Evolutionary conservation across 2,329 filamentous ascomycete genomes (phyloP).

Genomic region (Fusarium lateritium): DNA sequence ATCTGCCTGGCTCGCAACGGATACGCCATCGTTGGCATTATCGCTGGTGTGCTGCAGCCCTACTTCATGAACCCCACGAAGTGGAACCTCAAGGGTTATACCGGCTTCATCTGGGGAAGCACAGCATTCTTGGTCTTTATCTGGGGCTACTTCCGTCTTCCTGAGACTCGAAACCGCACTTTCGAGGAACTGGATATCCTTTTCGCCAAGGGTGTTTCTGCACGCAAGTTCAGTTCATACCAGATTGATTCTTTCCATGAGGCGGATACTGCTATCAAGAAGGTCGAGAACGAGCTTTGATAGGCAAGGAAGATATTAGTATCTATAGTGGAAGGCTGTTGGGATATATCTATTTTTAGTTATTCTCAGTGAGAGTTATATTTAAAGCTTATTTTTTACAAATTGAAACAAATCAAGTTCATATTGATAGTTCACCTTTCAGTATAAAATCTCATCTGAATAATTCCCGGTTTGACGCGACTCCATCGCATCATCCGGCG

Average conservation of each 20-base stretch:
- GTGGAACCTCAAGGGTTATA: conserved; percentile 57
- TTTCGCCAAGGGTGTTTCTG: conserved; percentile 55
- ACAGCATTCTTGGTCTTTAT: conserved; percentile 46
- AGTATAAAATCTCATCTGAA: too few species aligned
- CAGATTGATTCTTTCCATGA: conserved; percentile 26
- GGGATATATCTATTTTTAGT: too few species aligned
- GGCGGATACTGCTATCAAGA: conserved; percentile 2
- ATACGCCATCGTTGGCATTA: conserved; percentile 39
- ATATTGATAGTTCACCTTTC: too few species aligned
- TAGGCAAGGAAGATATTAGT: background rate
- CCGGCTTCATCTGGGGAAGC: conserved; percentile 56
- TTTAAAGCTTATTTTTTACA: too few species aligned
- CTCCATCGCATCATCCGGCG: too few species aligned
- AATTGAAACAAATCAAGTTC: too few species aligned
- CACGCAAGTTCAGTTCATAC: conserved; percentile 37
- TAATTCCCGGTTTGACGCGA: too few species aligned
- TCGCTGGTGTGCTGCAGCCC: conserved; percentile 50
- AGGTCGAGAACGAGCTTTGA: background rate
- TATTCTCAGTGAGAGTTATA: too few species aligned
- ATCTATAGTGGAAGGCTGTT: too few species aligned
- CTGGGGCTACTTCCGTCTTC: conserved; percentile 63
- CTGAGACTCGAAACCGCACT: conserved; percentile 66
- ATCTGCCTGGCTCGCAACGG: conserved; percentile 52
- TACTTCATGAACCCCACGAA: conserved; percentile 58
- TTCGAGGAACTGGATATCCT: conserved; percentile 69